Evolutionary conservation across 2,329 filamentous ascomycete species (phyloP).

Genomic region (Xylariales sp.): DNA sequence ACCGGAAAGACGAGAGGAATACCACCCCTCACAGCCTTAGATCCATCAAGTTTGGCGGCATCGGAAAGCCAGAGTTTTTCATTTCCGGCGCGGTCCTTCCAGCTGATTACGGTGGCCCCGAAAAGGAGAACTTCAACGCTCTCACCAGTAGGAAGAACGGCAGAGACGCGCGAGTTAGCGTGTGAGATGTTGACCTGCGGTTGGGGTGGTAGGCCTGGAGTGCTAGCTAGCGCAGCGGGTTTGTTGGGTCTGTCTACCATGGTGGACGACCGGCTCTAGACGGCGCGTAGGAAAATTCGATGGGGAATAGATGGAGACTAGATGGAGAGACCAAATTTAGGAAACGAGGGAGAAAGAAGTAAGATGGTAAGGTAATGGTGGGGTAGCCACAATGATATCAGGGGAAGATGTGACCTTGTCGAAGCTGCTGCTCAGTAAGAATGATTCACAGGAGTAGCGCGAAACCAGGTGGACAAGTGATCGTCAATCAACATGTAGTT

Average conservation of each 20-base stretch:
- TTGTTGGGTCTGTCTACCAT: conserved; percentile 91
- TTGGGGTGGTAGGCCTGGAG: conserved; percentile 78
- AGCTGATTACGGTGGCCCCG: conserved; percentile 91
- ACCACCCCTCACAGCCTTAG: conserved; percentile 89
- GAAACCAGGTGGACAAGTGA: conserved; percentile 2
- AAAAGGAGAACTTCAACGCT: conserved; percentile 87
- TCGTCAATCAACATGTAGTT: background rate
- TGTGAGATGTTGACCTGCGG: conserved; percentile 80
- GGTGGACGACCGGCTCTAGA: conserved; percentile 7
- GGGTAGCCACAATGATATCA: background rate
- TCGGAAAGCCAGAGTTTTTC: conserved; percentile 92
- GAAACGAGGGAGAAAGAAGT: background rate
- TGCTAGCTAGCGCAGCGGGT: conserved; percentile 79
- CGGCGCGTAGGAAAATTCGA: background rate
- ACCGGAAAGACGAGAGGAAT: conserved; percentile 95
- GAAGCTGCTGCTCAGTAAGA: conserved; percentile 1
- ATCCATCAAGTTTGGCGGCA: conserved; percentile 82
- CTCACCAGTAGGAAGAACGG: conserved; percentile 86
- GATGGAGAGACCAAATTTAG: background rate
- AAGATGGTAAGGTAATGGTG: background rate
- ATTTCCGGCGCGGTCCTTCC: conserved; percentile 82
- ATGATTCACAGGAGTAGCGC: background rate
- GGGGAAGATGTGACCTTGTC: background rate
- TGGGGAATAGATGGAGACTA: background rate
- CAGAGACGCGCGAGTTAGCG: conserved; percentile 78